A percentile compares a stretch with the other conserved stretches of the same genome.
phyloP scores from a whole-genome alignment of 768 basidiomycete genomes.

The Hortiboletus campestris region DNA sequence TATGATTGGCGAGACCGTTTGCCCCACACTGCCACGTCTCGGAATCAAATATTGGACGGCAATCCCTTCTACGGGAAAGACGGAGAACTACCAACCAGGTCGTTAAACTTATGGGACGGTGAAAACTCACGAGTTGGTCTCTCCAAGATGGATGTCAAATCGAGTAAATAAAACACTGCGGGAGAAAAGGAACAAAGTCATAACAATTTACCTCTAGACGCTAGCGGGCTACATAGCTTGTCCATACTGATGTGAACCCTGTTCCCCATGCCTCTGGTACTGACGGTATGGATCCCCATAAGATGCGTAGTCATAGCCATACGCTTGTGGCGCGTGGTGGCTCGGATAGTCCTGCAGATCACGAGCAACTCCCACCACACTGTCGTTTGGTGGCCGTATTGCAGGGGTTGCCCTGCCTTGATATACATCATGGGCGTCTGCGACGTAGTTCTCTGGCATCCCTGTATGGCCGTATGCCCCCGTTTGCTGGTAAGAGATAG shows the following conservation, averaged over 20 bases:
- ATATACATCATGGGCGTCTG: constrained; percentile 56
- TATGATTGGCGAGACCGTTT: not conserved
- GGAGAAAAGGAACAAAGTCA: constrained; percentile 13
- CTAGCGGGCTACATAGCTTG: constrained; percentile 31
- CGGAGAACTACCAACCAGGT: not conserved
- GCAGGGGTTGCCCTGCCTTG: constrained; percentile 45
- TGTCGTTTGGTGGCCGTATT: constrained; percentile 32
- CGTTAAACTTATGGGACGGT: not conserved
- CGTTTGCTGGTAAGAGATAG: constrained; percentile 47
- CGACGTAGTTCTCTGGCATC: constrained; percentile 31
- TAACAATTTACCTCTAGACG: constrained; percentile 13
- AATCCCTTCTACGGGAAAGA: not conserved
- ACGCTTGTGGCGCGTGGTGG: constrained; percentile 23
- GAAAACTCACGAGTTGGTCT: not conserved
- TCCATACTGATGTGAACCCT: constrained; percentile 30
- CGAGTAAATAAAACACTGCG: constrained; percentile 28
- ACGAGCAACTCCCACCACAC: constrained; percentile 35
- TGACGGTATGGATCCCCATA: constrained; percentile 27
- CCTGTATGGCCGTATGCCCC: constrained; percentile 19
- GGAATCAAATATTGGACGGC: not conserved
- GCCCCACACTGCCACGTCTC: not conserved
- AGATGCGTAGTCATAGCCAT: constrained; percentile 30
- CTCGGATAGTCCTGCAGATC: constrained; percentile 39
- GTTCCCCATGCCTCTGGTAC: constrained; percentile 31
- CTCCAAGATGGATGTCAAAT: constrained; percentile 17